Percentiles rank a stretch among this genome's conserved stretches.
Evolutionary conservation across 148 eudicot genomes (phyloP).

Genomic region (Vaccinium corymbosum): DNA sequence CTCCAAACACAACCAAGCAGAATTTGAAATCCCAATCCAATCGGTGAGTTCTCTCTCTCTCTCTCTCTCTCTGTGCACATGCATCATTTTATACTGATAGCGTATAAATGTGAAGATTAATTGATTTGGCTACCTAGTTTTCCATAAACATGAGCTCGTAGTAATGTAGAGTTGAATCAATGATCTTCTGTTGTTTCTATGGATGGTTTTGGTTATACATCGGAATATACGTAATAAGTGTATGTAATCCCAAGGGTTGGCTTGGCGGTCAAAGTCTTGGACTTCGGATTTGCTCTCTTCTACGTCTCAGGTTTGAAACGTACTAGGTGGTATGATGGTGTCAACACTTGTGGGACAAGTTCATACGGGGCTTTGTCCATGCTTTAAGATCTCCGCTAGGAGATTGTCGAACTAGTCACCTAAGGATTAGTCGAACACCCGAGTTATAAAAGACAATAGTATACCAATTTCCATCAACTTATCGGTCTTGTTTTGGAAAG

Average conservation of each 20-base stretch:
- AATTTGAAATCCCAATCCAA: not conserved
- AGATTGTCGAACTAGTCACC: no score
- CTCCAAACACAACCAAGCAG: not conserved
- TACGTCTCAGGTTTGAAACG: not conserved
- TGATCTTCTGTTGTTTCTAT: not conserved
- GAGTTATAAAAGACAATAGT: no score
- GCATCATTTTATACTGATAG: not conserved
- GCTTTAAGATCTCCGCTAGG: not conserved
- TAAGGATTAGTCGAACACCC: no score
- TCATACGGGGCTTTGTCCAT: not conserved
- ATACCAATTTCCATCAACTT: not conserved
- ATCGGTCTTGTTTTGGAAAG: not conserved
- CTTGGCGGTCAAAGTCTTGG: not conserved
- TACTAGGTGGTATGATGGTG: not conserved
- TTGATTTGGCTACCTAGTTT: not conserved
- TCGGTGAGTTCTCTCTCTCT: constrained; percentile 9
- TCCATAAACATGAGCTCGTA: not conserved
- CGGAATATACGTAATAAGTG: not conserved
- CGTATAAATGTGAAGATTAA: not conserved
- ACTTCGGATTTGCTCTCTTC: not conserved
- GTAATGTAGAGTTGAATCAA: not conserved
- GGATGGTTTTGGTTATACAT: not conserved
- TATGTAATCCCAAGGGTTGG: not conserved
- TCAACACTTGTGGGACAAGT: not conserved
- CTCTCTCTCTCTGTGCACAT: not conserved